These are phyloP conservation scores for Boeremia exigua DNA, from an alignment of 2,329 filamentous ascomycete genomes.

Conservation along the genomic window DNA sequence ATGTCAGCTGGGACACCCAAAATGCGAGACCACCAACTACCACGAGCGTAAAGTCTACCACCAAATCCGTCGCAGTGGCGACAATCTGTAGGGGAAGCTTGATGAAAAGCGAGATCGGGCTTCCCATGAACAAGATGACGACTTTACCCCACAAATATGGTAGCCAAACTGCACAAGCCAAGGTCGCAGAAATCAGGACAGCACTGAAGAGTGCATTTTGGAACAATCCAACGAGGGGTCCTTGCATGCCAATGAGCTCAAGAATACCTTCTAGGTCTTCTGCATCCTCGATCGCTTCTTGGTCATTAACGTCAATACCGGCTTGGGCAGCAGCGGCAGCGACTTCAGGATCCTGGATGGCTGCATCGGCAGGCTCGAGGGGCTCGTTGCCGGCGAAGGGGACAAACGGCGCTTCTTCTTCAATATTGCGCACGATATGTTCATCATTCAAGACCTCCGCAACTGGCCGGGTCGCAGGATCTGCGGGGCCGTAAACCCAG, in stretches of 20 bases:
- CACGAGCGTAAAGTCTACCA: conserved; percentile 77
- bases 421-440: conserved; percentile 64
- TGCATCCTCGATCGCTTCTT: conserved; percentile 77
- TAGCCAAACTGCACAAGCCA: conserved; percentile 84
- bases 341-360: conserved; percentile 61
- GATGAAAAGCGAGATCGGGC: conserved; percentile 71
- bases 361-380: conserved; percentile 33
- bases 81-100: conserved; percentile 75
- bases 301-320: conserved; percentile 71
- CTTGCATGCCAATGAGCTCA: conserved; percentile 95
- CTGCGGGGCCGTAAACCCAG: conserved; percentile 58
- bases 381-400: conserved; percentile 55
- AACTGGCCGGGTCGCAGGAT: conserved; percentile 31
- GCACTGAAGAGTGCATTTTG: conserved; percentile 96
- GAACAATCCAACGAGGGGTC: conserved; percentile 84
- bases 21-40: conserved; percentile 61
- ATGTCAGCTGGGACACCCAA: conserved; percentile 41
- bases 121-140: conserved; percentile 77
- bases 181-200: conserved; percentile 82
- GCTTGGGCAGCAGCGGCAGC: conserved; percentile 70
- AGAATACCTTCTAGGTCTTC: conserved; percentile 97
- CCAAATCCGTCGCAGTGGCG: conserved; percentile 75
- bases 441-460: conserved; percentile 59
- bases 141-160: conserved; percentile 92
- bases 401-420: conserved; percentile 66